Evolutionary conservation across 768 basidiomycete genomes (phyloP), one percentile per base, ranked within the genome.

Genomic region (Austroboletus eburneus): DNA sequence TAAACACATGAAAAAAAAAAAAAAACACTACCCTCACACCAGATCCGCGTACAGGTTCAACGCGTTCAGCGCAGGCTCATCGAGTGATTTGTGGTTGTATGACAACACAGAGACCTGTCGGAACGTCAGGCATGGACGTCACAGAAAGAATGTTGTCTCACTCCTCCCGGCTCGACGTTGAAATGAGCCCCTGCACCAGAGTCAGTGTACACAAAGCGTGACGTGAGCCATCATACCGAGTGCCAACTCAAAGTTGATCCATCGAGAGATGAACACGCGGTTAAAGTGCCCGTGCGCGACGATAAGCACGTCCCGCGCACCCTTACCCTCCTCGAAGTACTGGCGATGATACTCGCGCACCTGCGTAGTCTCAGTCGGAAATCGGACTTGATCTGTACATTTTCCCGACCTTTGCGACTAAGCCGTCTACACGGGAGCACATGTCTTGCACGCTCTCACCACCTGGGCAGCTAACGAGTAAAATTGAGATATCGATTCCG

Each of bases 231-330:
- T 57, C 69, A 12, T 66, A 80, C 82, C 83, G 30, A 79, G 65
- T 10, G 64, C 63, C 20, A 90, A 69, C 3, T 81, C 80, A 57
- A 89, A 79, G 21, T 76, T 67, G 51, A 87, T 79, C 91, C 91
- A 95, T 39, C 91, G 84, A 13, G 89, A 72, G 43, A 93, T 85
- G 56, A 91, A 72, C 39, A 78, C 77, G 33, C 87, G 79, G 44
- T 78, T 88, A 64, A 81, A 80, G 65, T 92, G 87, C 1, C 87
- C 92, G 65, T 97, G 94, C 1, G 91, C 89, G 49, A 97, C 81
- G 58, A 98, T 85, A 48, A 94, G 76, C 9, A 92, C 84, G 57
- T 96, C 91, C 18, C 87, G 78, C 18, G 77, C 75, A 44, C 83
- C 75, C 16, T 74, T 68, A 2, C 80, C 80, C 39, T 85, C 77